A percentile compares a stretch with the other conserved stretches of the same genome.
These are phyloP conservation scores for Quercus phellos DNA, from an alignment of 331 rosid species.

Conservation along the genomic window DNA sequence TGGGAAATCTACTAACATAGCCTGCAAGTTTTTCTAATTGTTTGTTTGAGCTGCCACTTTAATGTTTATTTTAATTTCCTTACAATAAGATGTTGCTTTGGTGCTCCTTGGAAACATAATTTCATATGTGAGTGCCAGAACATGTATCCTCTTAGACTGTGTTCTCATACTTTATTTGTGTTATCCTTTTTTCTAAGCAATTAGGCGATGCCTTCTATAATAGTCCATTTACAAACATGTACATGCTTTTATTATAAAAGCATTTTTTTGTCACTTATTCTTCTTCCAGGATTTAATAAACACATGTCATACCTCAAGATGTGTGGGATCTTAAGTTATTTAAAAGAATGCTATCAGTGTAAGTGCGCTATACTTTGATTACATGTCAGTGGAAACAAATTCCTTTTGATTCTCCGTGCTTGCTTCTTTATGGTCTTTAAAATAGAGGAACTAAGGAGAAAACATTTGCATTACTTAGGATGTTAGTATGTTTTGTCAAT, in stretches of 20 bases:
- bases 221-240: background rate
- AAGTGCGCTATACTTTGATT: slow-evolving; percentile 30
- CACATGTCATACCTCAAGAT: slow-evolving; percentile 70
- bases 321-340: slow-evolving; percentile 84
- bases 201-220: background rate
- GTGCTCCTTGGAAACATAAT: slow-evolving; percentile 74
- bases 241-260: background rate
- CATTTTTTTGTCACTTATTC: slow-evolving; percentile 16
- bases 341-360: slow-evolving; percentile 61
- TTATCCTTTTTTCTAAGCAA: background rate
- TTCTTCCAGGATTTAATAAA: slow-evolving; percentile 56
- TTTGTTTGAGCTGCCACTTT: slow-evolving; percentile 10
- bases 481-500: background rate
- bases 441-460: no score
- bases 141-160: background rate
- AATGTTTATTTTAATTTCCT: slow-evolving; percentile 23
- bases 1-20: background rate
- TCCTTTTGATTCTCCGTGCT: background rate
- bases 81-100: slow-evolving; percentile 82
- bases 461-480: background rate
- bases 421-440: no score
- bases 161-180: background rate
- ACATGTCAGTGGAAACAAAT: background rate
- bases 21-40: background rate
- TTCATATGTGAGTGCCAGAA: slow-evolving; percentile 56